A percentile compares a stretch with the other conserved stretches of the same genome.
phyloP scores from a whole-genome alignment of 2,329 filamentous ascomycete genomes.

The Fusarium vanettenii region DNA sequence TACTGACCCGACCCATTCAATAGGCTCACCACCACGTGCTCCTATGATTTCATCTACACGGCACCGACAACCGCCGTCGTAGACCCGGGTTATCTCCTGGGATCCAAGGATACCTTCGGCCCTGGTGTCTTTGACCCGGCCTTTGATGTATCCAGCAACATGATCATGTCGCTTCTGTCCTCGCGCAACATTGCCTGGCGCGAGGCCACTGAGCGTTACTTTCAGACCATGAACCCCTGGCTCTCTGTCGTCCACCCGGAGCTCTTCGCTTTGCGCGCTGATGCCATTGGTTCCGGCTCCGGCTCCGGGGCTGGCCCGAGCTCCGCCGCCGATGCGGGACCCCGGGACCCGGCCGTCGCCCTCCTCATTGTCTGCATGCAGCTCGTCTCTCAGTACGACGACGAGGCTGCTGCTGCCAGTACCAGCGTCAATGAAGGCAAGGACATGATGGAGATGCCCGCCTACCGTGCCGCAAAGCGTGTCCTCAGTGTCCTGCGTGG shows the following conservation, averaged over 20 bases:
- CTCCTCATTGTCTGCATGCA: constrained; percentile 58
- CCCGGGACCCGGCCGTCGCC: constrained; percentile 47
- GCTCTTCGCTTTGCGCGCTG: constrained; percentile 49
- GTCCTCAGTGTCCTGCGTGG: constrained; percentile 51
- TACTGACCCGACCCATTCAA: neutral
- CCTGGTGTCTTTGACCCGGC: constrained; percentile 46
- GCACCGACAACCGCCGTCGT: constrained; percentile 48
- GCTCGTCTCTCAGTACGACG: constrained; percentile 52
- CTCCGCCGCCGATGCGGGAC: constrained; percentile 24
- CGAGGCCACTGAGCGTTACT: constrained; percentile 52
- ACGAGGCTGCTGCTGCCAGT: constrained; percentile 48
- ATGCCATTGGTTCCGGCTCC: constrained; percentile 18
- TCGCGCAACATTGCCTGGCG: constrained; percentile 52
- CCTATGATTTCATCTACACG: constrained; percentile 53
- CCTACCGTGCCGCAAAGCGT: constrained; percentile 54
- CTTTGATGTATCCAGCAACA: constrained; percentile 50
- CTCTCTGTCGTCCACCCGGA: constrained; percentile 54
- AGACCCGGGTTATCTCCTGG: constrained; percentile 44
- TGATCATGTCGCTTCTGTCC: constrained; percentile 54
- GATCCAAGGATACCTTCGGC: constrained; percentile 39
- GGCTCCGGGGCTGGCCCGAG: constrained; percentile 6
- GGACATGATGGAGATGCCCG: constrained; percentile 54
- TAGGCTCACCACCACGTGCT: constrained; percentile 47
- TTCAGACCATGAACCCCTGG: constrained; percentile 56
- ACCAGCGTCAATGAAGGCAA: constrained; percentile 45